Percentiles rank a stretch among this genome's conserved stretches.
These are phyloP conservation scores for Peronospora farinosa DNA, from an alignment of 352 stramenopile genomes.

Conservation along the genomic window DNA sequence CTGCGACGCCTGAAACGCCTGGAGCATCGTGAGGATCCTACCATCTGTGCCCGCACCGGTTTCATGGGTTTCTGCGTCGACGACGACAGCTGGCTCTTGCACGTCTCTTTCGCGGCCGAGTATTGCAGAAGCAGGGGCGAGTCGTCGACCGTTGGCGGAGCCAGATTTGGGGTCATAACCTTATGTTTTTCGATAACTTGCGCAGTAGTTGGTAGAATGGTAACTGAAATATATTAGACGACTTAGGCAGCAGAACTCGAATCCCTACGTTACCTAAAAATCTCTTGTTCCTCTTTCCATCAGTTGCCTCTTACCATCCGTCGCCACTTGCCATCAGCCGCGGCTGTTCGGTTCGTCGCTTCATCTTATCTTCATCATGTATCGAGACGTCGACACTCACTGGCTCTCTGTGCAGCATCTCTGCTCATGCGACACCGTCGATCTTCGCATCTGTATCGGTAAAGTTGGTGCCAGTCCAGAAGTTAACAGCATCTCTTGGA, in stretches of 20 bases:
- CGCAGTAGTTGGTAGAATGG: neutral
- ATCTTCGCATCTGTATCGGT: too few relatives aligned
- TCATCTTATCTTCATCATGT: too few relatives aligned
- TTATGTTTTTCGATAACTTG: neutral
- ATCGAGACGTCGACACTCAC: too few relatives aligned
- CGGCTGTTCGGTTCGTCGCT: too few relatives aligned
- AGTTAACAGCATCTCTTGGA: too few relatives aligned
- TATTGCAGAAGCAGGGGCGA: neutral
- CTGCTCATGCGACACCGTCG: neutral
- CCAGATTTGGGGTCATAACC: neutral
- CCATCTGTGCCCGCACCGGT: neutral
- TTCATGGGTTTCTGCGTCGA: neutral
- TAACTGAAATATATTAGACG: neutral
- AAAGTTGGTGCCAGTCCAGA: too few relatives aligned
- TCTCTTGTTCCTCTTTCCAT: too few relatives aligned
- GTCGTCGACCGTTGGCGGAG: neutral
- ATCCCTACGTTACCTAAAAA: too few relatives aligned
- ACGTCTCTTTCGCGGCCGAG: neutral
- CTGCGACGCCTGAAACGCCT: neutral
- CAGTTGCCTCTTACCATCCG: too few relatives aligned
- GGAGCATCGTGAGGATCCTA: neutral
- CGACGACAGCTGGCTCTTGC: neutral
- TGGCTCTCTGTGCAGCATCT: neutral
- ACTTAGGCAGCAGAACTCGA: too few relatives aligned
- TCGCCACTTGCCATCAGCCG: too few relatives aligned